Percentiles rank a stretch among this genome's conserved stretches.
Conservation (phyloP, 805 yeast genomes). For the Candida ipomoeae region DNA sequence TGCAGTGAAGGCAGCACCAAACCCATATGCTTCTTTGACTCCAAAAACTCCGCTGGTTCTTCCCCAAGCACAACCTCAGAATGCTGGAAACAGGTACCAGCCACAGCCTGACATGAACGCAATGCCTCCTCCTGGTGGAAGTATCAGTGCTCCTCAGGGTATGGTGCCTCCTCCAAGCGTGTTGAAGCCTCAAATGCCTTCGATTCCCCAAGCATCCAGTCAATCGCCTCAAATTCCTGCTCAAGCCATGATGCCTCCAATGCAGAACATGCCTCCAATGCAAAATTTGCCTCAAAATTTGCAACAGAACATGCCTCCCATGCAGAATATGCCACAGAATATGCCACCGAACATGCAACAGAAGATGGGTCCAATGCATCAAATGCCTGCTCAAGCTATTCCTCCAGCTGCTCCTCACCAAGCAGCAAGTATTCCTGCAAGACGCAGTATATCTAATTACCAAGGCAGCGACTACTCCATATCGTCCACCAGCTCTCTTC, state of each 20-base stretch:
- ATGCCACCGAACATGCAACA: neutral
- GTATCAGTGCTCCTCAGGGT: neutral
- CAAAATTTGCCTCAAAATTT: neutral
- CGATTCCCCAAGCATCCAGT: neutral
- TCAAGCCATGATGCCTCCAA: neutral
- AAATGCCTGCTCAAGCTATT: neutral
- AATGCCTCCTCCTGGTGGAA: constrained; percentile 3
- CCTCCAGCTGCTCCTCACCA: neutral
- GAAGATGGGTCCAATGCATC: neutral
- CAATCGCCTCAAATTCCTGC: neutral
- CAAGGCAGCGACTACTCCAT: constrained; percentile 1
- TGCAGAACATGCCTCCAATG: neutral
- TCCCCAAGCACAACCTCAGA: constrained; percentile 1
- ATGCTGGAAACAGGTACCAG: constrained; percentile 9
- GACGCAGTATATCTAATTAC: neutral
- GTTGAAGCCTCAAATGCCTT: neutral
- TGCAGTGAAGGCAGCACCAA: constrained; percentile 21
- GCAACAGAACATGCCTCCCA: neutral
- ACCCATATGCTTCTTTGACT: constrained; percentile 28
- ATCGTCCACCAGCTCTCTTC: neutral
- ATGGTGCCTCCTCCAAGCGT: constrained; percentile 1
- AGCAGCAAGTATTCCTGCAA: neutral
- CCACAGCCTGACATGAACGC: constrained; percentile 6
- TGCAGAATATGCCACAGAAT: neutral
- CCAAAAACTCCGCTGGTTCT: constrained; percentile 8